Percentiles rank a stretch among this genome's conserved stretches.
Evolutionary conservation across 768 basidiomycete genomes (phyloP).

Genomic region (Amanita inopinata): DNA sequence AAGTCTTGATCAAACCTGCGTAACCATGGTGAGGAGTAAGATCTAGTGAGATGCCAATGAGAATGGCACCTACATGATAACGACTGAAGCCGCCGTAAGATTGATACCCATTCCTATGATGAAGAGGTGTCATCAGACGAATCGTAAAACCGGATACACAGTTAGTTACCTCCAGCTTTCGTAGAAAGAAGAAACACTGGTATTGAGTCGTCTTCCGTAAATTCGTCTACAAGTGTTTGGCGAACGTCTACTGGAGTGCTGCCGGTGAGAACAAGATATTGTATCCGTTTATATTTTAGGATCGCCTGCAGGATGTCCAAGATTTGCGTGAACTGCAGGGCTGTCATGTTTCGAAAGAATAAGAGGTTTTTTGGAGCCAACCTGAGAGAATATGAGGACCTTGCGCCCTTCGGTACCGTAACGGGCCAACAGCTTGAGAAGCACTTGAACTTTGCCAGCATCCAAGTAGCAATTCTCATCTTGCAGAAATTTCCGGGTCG

Average conservation of each 20-base stretch:
- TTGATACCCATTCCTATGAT: slow-evolving; percentile 83
- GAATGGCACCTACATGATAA: slow-evolving; percentile 60
- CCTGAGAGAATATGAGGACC: slow-evolving; percentile 92
- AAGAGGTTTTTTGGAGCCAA: slow-evolving; percentile 21
- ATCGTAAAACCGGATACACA: not conserved
- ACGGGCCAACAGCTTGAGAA: slow-evolving; percentile 60
- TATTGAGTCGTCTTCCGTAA: slow-evolving; percentile 81
- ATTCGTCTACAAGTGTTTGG: slow-evolving; percentile 91
- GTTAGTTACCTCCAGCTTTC: slow-evolving; percentile 62
- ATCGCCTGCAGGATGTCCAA: slow-evolving; percentile 87
- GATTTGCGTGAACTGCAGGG: slow-evolving; percentile 81
- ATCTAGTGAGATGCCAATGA: not conserved
- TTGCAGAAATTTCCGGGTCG: slow-evolving; percentile 65
- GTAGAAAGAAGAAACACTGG: slow-evolving; percentile 86
- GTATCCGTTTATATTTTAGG: slow-evolving; percentile 59
- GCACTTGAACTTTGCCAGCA: slow-evolving; percentile 76
- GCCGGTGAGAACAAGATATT: slow-evolving; percentile 82
- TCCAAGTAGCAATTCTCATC: slow-evolving; percentile 69
- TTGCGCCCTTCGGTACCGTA: slow-evolving; percentile 67
- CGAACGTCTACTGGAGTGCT: slow-evolving; percentile 90
- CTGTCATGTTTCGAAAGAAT: not conserved
- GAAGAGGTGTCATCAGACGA: slow-evolving; percentile 7
- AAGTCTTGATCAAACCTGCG: slow-evolving; percentile 94
- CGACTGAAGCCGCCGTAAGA: slow-evolving; percentile 89
- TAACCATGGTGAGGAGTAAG: slow-evolving; percentile 7